Evolutionary conservation across 2,329 filamentous ascomycete species (phyloP).

Genomic region (Aureobasidium mangrovei): DNA sequence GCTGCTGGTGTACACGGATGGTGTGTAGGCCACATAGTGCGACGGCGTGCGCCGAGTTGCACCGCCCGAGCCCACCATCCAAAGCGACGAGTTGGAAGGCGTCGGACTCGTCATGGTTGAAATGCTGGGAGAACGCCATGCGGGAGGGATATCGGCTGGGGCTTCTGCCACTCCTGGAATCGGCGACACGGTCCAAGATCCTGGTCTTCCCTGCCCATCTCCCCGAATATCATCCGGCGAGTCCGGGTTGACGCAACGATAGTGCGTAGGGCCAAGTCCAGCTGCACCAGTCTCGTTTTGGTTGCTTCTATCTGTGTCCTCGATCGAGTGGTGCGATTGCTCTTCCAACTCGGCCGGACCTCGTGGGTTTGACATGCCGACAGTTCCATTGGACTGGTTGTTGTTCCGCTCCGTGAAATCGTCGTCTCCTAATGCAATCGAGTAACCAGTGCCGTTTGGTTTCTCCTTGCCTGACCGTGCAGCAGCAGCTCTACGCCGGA

Average conservation of each 20-base stretch:
- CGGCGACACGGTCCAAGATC: background rate
- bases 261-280: background rate
- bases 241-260: background rate
- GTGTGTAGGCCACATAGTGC: background rate
- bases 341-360: slow-evolving; percentile 1
- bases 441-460: background rate
- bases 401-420: background rate
- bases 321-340: background rate
- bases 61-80: background rate
- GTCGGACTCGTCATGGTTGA: background rate
- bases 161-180: slow-evolving; percentile 8
- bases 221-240: background rate
- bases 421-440: background rate
- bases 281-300: background rate
- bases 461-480: background rate
- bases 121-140: background rate
- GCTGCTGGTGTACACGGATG: background rate
- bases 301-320: background rate
- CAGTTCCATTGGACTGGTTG: background rate
- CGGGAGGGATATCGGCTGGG: background rate
- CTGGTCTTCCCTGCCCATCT: background rate
- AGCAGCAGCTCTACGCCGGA: background rate
- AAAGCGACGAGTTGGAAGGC: slow-evolving; percentile 8
- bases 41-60: background rate
- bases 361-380: background rate